Evolutionary conservation across 1,139 yeast genomes (phyloP), one percentile per base, ranked within the genome.

Genomic region (Geotrichum europaeum): DNA sequence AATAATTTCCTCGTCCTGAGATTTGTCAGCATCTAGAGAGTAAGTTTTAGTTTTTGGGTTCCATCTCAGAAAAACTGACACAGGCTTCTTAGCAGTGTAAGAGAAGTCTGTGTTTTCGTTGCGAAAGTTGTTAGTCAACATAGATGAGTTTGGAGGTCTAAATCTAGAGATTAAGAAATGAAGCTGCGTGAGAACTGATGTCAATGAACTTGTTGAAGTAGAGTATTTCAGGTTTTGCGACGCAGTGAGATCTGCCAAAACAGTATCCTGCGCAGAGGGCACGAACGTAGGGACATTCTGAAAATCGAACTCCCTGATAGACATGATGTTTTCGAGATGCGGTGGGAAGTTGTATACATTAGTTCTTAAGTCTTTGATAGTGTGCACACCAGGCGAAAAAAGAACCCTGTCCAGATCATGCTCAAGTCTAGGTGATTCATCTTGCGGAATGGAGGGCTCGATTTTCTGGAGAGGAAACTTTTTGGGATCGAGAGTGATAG

Each of bases 191-290:
- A 94, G 78, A 0, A 86, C 75, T 0, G 86, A 79, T 0, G 98
- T 91, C 87, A 94, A 81, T 2, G 97, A 87, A 25, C 96, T 88
- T 0, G 98, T 91, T 0, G 97, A 90, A 1, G 96, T 88, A 64
- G 83, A 83, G 70, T 80, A 92, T 61, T 77, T 79, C 30, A 78
- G 75, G 20, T 74, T 69, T 28, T 74, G 62, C 6, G 72, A 64
- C 12, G 66, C 67, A 0, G 96, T 85, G 18, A 87, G 72, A 10
- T 75, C 63, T 0, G 82, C 70, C 57, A 92, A 75, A 1, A 70
- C 71, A 12, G 71, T 65, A 73, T 91, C 96, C 67, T 83, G 82
- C 1, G 89, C 83, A 0, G 96, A 86, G 0, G 90, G 81, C 4
- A 84, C 81, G 68, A 86, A 91, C 3, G 75, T 71, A 1, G 84